Base-by-base conservation (phyloP, 2,329 filamentous ascomycete genomes). In the Cytospora chrysosperma region DNA sequence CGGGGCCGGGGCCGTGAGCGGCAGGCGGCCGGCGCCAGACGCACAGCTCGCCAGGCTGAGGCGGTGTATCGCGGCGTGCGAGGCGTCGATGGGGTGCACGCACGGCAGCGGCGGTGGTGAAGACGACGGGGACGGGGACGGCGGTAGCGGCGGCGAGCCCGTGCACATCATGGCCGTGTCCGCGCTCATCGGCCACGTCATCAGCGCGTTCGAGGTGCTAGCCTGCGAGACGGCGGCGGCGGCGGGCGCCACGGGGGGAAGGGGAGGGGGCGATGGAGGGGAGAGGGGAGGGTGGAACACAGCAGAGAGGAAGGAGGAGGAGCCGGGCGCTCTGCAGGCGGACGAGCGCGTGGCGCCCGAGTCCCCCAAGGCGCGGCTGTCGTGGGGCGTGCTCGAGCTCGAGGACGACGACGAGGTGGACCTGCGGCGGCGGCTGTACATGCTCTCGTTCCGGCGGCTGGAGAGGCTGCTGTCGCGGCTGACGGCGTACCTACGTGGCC, bases 101-200 rank as follows among this genome's bases (percentile, higher is more conserved):
- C 57, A 60, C 19, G n/a, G n/a, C n/a, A n/a, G n/a, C n/a, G n/a
- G n/a, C n/a, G n/a, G n/a, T n/a, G n/a, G n/a, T n/a, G n/a, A n/a
- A n/a, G n/a, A n/a, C n/a, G n/a, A n/a, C n/a, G 49, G 57, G 49
- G 32, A 28, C 34, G 49, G 47, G 32, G 50, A 53, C 32, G 50
- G 17, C 32, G 57, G 30, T 10, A 2, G 28, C 28, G 28, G 28
- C 28, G 28, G 6, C 30, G 32, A 60, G 50, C 57, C 57, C 1
- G 53, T 60, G 12, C 50, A 60, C 49, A 60, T 60, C 49, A 60
- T 60, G 57, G 49, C 57, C 24, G 49, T 60, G 12, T 32, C 57
- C 19, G 53, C 50, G 57, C 50, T 60, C 7, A 60, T 60, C 24
- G 57, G 57, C 2, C 53, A 43, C 24, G 57, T 60, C 26, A 53